A percentile compares a stretch with the other conserved stretches of the same genome.
These are phyloP conservation scores for Jamesozyma piceae DNA, from an alignment of 805 yeast species.

Conservation along the genomic window DNA sequence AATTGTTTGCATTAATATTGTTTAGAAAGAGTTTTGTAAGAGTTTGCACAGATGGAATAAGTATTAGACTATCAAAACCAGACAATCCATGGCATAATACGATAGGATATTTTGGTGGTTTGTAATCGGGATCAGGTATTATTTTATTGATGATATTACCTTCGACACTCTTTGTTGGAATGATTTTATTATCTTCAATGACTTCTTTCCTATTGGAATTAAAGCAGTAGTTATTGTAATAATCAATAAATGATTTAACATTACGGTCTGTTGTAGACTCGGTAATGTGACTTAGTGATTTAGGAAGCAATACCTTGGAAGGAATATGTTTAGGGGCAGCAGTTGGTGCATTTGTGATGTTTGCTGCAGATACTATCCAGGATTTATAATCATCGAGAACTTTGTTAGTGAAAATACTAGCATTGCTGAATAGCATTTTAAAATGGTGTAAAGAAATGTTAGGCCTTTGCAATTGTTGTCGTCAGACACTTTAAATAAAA, in stretches of 20 bases:
- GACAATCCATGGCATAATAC: constrained; percentile 81
- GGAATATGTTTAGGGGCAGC: background rate
- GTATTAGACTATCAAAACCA: constrained; percentile 57
- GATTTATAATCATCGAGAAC: background rate
- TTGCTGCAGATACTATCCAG: background rate
- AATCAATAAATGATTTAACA: background rate
- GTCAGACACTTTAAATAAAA: no score
- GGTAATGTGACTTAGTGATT: background rate
- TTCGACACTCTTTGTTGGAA: no score
- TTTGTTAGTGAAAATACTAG: no score
- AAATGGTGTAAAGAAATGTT: no score
- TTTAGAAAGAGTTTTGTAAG: constrained; percentile 19
- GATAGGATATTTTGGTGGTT: constrained; percentile 61
- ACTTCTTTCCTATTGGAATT: background rate
- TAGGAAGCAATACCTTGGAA: background rate
- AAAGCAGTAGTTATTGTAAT: background rate
- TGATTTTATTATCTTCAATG: background rate
- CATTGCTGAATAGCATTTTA: background rate
- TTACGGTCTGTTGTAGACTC: background rate
- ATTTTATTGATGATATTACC: constrained; percentile 2
- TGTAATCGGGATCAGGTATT: constrained; percentile 28
- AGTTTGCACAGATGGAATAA: constrained; percentile 36
- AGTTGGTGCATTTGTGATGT: background rate
- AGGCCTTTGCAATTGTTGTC: no score
- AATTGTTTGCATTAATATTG: constrained; percentile 11